phyloP scores from a whole-genome alignment of 192 early-diverging fungal genomes.

The Mortierella antarctica region DNA sequence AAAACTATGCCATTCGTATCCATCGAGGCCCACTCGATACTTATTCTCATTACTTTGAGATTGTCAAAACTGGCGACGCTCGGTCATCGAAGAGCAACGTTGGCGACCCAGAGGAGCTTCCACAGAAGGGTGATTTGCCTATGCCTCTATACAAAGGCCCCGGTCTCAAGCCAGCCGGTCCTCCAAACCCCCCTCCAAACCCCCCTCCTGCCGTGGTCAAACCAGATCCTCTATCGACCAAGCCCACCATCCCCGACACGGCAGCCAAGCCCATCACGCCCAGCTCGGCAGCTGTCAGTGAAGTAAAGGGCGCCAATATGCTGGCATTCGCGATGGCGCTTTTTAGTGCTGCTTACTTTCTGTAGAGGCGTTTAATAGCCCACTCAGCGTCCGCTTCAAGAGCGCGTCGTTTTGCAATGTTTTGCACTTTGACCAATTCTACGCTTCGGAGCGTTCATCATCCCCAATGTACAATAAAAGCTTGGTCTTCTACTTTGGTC shows the following conservation, averaged over 20 bases:
- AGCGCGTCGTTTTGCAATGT: no score
- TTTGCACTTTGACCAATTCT: no score
- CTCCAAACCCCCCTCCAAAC: conserved; percentile 19
- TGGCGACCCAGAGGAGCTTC: conserved; percentile 41
- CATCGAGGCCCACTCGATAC: conserved; percentile 24
- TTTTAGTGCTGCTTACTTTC: conserved; percentile 41
- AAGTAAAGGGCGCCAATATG: conserved; percentile 21
- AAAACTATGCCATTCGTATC: conserved; percentile 37
- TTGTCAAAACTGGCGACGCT: conserved; percentile 31
- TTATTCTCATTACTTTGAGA: conserved; percentile 53
- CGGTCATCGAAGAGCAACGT: conserved; percentile 38
- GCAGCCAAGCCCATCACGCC: neutral
- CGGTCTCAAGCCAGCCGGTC: conserved; percentile 13
- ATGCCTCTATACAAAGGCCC: conserved; percentile 10
- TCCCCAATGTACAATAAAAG: neutral
- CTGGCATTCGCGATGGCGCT: conserved; percentile 37
- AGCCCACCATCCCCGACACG: neutral
- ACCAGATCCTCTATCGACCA: neutral
- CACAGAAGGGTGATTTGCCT: conserved; percentile 27
- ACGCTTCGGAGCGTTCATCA: no score
- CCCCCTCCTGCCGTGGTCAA: conserved; percentile 10
- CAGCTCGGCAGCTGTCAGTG: neutral
- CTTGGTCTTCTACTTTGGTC: neutral
- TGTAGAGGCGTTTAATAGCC: conserved; percentile 2
- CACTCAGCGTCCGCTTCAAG: no score